Evolutionary conservation across 768 basidiomycete genomes (phyloP).

Genomic region (Candolleomyces aberdarensis): DNA sequence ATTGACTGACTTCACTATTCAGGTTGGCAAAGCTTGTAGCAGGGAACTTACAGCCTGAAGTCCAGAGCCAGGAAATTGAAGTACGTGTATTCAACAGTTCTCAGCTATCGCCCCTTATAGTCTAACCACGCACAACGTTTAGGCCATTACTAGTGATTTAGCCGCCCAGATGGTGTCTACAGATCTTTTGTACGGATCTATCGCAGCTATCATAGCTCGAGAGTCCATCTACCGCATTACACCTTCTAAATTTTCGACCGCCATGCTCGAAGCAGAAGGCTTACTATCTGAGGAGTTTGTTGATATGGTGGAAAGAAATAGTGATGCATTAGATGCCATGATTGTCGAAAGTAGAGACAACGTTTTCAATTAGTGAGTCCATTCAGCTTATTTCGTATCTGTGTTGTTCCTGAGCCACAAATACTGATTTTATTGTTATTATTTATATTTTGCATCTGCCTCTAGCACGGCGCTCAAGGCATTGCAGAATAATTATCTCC

Average conservation of each 20-base stretch:
- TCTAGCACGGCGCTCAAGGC: neutral
- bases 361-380: neutral
- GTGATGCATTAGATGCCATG: neutral
- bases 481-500: conserved; percentile 18
- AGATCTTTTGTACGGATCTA: neutral
- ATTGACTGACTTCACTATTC: no score
- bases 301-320: neutral
- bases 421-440: no score
- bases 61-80: no score
- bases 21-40: no score
- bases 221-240: neutral
- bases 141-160: neutral
- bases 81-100: no score
- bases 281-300: neutral
- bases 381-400: neutral
- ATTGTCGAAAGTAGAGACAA: neutral
- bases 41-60: no score
- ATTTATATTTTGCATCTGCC: no score
- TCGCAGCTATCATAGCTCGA: neutral
- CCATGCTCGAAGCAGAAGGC: neutral
- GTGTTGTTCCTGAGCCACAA: neutral
- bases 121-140: neutral
- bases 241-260: neutral
- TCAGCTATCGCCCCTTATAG: no score
- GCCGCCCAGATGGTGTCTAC: neutral